Base-by-base conservation (phyloP, 2,329 filamentous ascomycete genomes). In the Exutisphaerella laricina region DNA sequence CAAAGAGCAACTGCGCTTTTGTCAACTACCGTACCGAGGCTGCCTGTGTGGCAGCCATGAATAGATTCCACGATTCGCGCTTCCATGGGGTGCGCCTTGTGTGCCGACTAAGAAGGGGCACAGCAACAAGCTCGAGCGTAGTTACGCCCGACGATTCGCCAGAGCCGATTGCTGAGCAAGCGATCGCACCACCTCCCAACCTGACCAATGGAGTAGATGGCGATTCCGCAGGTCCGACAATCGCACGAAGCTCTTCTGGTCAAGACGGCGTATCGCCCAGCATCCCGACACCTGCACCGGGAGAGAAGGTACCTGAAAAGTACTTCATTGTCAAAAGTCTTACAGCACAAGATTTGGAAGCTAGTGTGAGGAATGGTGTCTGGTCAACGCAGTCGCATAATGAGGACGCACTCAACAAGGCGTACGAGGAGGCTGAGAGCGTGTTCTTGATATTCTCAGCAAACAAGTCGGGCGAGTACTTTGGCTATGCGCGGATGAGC, bases 321-420 rank as follows among this genome's bases (percentile, higher is more conserved):
- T 96, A 87, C 62, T 97, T 96, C 58, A 82, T 97, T 44, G 75
- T 97, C 33, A 97, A 97, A 66, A 96, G 89, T 60, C 69, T 97
- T 42, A 96, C 90, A 0, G 72, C 90, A 6, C 88, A 95, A 59
- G 90, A 97, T 62, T 71, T 97, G 18, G 88, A 96, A 47, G 70
- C 87, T 6, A 96, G 90, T 62, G 82, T 92, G n/a, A 74, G 76
- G 37, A 96, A 86, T 39, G 85, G 86, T 0, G 82, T 90, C 1
- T 97, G 90, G 90, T 88, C 90, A 2, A 97, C 90, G 0, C 90
- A 97, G 60, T 82, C 85, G 5, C 90, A 97, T 61, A 97, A 97
- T 45, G 90, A 97, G 62, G 75, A 82, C n/a, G 69, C 71, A 1
- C 67, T 97, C 42, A 96, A 94, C 62, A 75, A 78, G 42, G 90